Base-by-base conservation (phyloP, 2,329 filamentous ascomycete species). In the Phoma sp. region DNA sequence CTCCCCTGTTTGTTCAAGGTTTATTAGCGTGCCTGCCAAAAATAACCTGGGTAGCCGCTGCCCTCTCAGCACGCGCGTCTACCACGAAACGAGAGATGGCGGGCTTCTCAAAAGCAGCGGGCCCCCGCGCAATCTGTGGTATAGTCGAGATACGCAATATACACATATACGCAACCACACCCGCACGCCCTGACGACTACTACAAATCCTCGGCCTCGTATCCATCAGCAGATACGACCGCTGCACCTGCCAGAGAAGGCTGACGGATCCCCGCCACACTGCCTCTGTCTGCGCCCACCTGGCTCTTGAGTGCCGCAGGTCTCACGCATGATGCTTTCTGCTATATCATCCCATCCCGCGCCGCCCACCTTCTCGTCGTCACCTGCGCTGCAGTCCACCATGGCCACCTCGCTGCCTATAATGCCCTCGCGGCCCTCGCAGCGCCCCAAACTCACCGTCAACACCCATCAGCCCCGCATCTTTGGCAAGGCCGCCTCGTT, bases 401-500 rank as follows among this genome's bases (percentile, higher is more conserved):
- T 74, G 73, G 76, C 76, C 59, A 71, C 78, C 71, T 76, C 77
- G 64, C 73, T 81, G 59, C 74, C 78, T 69, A 76, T 80, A 74
- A 69, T 75, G 73, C 65, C 72, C 50, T 64, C 66, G 46, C 66
- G 65, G 50, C 58, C 59, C 51, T 54, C 59, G 49, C 75, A 74
- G 60, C 76, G 83, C 55, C 85, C 85, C 1, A 87, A 85, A 71
- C 78, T 88, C 43, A 84, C 83, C 32, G 77, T 88, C 46, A 83
- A 87, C 74, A 87, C 85, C 11, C 73, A 80, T 11, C 75, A 79
- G 43, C 62, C 73, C 10, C 69, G 74, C 52, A 79, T 80, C 18
- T 84, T 84, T 67, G 82, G 82, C 51, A 84, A 80, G 57, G 79
- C 78, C 30, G 79, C 80, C 20, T 81, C 80, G 48, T 72, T 86